Evolutionary conservation across 139 green algal genomes (phyloP), one percentile per base, ranked within the genome.

Genomic region (Tetradesmus obliquus): DNA sequence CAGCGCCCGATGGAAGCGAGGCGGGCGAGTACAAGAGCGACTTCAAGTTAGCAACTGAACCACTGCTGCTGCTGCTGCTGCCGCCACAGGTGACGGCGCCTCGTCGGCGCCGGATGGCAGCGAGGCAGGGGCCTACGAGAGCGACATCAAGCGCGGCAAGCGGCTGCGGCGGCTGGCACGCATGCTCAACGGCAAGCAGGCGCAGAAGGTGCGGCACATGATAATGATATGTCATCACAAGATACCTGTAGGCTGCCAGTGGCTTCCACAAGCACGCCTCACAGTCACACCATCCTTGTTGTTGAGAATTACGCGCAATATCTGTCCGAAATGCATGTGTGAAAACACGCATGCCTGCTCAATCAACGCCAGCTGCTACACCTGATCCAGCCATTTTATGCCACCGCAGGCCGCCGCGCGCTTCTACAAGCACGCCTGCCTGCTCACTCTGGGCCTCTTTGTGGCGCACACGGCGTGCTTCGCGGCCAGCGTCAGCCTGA

Each of bases 71-170:
- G 51, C 24, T 57, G 82, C 82, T 54, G 55, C 69, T 51, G 45
- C 32, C 55, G 20, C 12, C 45, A 19, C 86, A 90, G 86, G 51
- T 60, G 89, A 92, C 57, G 92, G 89, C 51, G 92, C 80, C 24
- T 81, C 84, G 5, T 82, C 66, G 3, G 82, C 85, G 8, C 80
- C 90, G 69, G 80, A 57, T 20, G 90, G 90, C 90, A 92, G 90
- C 72, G 92, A 94, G 69, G 90, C 58, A 5, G 87, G 87, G 20
- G 90, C 87, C 32, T 93, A 93, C 57, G 90, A 94, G 79, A 90
- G 82, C 3, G 93, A 94, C 93, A 93, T 93, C 84, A 93, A 92
- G 93, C 88, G 93, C 13, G 93, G 93, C 8, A 92, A 91, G 13
- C 88, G 93, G 51, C 89, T 93, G 60, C 91, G 91, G 58, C 93